Percentiles rank a stretch among this genome's conserved stretches.
Conservation (phyloP, 805 yeast genomes). For the Brettanomyces bruxellensis region DNA sequence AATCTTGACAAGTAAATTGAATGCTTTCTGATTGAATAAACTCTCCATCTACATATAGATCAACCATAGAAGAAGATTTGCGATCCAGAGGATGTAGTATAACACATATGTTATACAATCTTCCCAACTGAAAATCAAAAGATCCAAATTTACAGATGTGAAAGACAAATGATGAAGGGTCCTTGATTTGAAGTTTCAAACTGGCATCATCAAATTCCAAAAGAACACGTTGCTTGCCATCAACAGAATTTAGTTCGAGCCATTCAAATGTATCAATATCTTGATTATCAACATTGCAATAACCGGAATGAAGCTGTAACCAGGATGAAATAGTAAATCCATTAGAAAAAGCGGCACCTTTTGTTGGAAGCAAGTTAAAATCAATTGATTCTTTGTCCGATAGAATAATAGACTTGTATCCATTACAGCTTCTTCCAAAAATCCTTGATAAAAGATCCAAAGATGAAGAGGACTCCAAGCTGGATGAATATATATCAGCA, state of each 20-base stretch:
- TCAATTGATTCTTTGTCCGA: background rate
- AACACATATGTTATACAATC: slow-evolving; percentile 19
- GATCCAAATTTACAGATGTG: slow-evolving; percentile 17
- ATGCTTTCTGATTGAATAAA: slow-evolving; percentile 24
- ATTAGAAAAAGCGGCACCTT: slow-evolving; percentile 1
- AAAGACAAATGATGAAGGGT: background rate
- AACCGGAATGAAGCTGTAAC: slow-evolving; percentile 12
- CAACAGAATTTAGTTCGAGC: background rate
- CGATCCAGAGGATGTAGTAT: slow-evolving; percentile 14
- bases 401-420: background rate
- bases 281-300: background rate
- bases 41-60: slow-evolving; percentile 41
- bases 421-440: too few species aligned
- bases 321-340: slow-evolving; percentile 20
- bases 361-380: slow-evolving; percentile 7
- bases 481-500: slow-evolving; percentile 5
- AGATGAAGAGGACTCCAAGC: slow-evolving; percentile 2
- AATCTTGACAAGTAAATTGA: background rate
- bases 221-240: background rate
- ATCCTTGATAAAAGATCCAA: background rate
- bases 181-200: slow-evolving; percentile 9
- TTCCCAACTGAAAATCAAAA: slow-evolving; percentile 17
- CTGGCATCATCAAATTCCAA: slow-evolving; percentile 7
- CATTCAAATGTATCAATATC: background rate
- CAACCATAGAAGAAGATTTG: slow-evolving; percentile 26